Conservation (phyloP, 805 yeast genomes). For the Wickerhamiella alocasiicola region DNA sequence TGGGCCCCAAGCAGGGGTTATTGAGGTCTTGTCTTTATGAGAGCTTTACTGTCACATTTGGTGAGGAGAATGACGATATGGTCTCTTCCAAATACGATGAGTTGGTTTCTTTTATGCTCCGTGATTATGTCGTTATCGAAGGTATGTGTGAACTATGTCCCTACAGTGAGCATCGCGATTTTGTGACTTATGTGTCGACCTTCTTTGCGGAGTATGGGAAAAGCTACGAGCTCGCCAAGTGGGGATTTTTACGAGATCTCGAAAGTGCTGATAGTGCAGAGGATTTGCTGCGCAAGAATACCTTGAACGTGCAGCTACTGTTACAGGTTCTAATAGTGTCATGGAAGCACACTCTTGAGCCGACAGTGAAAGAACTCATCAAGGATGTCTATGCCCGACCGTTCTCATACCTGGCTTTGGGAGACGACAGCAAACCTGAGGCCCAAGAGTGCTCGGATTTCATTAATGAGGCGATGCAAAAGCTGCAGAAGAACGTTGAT, state of each 20-base stretch:
- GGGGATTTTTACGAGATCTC: conserved; percentile 5
- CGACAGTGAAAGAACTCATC: neutral
- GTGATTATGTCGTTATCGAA: neutral
- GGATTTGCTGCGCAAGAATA: conserved; percentile 9
- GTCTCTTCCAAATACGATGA: neutral
- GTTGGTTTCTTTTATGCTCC: neutral
- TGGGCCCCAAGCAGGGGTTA: neutral
- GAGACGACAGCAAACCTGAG: neutral
- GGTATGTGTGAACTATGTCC: conserved; percentile 11
- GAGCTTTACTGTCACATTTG: neutral
- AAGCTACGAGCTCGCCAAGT: conserved; percentile 3
- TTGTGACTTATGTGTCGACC: neutral
- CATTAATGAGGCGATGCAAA: neutral
- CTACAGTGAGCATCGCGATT: neutral
- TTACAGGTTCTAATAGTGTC: neutral
- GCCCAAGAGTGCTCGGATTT: neutral
- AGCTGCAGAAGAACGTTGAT: neutral
- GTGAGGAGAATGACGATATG: neutral
- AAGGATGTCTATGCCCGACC: conserved; percentile 4
- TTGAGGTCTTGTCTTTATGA: conserved; percentile 3
- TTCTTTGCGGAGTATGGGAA: conserved; percentile 3
- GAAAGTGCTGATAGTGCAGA: conserved; percentile 3
- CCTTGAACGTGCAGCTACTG: conserved; percentile 2
- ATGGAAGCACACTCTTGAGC: neutral
- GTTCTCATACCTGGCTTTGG: neutral